Evolutionary conservation across 352 stramenopile genomes (phyloP).

Genomic region (Halophytophthora batemanensis): DNA sequence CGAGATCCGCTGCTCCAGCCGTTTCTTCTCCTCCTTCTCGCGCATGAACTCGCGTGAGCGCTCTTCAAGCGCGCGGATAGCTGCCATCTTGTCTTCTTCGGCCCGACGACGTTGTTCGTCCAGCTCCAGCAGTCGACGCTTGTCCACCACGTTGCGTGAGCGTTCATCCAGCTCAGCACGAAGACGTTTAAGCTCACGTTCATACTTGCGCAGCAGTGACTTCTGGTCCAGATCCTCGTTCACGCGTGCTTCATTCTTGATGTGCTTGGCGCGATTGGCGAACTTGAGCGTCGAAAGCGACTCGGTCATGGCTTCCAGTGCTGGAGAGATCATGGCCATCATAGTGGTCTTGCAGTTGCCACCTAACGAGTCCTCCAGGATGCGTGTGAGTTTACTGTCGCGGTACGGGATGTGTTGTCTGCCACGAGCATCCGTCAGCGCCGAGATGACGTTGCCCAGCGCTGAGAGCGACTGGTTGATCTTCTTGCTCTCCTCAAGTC

Average conservation of each 20-base stretch:
- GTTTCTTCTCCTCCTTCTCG: slow-evolving; percentile 95
- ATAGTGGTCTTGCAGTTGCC: slow-evolving; percentile 96
- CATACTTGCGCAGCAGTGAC: slow-evolving; percentile 92
- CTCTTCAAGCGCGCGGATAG: slow-evolving; percentile 90
- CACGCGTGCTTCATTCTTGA: slow-evolving; percentile 88
- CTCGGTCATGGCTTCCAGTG: slow-evolving; percentile 85
- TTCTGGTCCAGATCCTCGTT: slow-evolving; percentile 95
- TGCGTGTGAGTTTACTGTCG: slow-evolving; percentile 92
- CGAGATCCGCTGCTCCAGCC: slow-evolving; percentile 91
- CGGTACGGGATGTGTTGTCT: slow-evolving; percentile 93
- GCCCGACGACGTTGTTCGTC: slow-evolving; percentile 87
- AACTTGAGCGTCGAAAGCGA: slow-evolving; percentile 94
- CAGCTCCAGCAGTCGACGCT: slow-evolving; percentile 88
- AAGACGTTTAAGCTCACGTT: slow-evolving; percentile 92
- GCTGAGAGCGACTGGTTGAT: slow-evolving; percentile 92
- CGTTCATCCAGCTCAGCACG: slow-evolving; percentile 91
- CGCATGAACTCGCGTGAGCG: slow-evolving; percentile 92
- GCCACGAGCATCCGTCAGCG: slow-evolving; percentile 82
- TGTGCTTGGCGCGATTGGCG: slow-evolving; percentile 91
- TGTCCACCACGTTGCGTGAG: slow-evolving; percentile 92
- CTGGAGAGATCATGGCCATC: slow-evolving; percentile 96
- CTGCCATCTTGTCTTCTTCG: slow-evolving; percentile 94
- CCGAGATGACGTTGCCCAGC: slow-evolving; percentile 90
- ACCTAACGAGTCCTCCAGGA: slow-evolving; percentile 85
- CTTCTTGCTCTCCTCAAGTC: slow-evolving; percentile 91